Evolutionary conservation across 2,329 filamentous ascomycete genomes (phyloP), one percentile per base, ranked within the genome.

Genomic region (Ascochyta lentis): DNA sequence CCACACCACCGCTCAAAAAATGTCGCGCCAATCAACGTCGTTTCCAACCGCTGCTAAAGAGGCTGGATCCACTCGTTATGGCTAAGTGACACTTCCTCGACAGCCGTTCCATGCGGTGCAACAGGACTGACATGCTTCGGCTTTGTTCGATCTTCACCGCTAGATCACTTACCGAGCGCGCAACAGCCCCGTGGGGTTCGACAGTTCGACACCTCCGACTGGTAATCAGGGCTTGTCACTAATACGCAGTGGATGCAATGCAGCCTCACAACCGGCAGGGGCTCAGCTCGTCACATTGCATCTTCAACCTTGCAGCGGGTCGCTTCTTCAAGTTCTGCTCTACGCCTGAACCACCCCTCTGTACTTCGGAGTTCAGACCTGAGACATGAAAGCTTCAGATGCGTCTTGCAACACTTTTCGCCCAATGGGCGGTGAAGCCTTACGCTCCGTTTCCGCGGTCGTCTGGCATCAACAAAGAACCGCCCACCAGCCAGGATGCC

Each of bases 91-190:
- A 50, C 37, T 42, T 43, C 22, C 46, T 46, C 31, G 33, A 52
- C 44, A 34, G 49, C 48, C 49, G 44, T 45, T 46, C 46, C 41
- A 51, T 60, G 51, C 56, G 46, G 50, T 61, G 53, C 56, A 43
- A 57, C 59, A 49, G 38, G 33, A 48, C 54, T 60, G 46, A 54
- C 42, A 51, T 63, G 58, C 59, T 55, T 60, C 62, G 60, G 64
- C 59, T 68, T 64, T 64, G 62, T 52, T 62, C 53, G 40, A 59
- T 52, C 46, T 59, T 63, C 64, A 66, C 65, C 64, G 65, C 65
- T 55, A 61, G 43, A 56, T 61, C 44, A 43, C 12, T 46, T 59
- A 54, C 45, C 58, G 51, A 59, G 59, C 49, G 44, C 44, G 44
- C 53, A 49, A 50, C 38, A 8, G 58, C 56, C 59, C 57, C 51